These are phyloP conservation scores for Verbena officinalis DNA, from an alignment of 257 asterid species.

Conservation along the genomic window DNA sequence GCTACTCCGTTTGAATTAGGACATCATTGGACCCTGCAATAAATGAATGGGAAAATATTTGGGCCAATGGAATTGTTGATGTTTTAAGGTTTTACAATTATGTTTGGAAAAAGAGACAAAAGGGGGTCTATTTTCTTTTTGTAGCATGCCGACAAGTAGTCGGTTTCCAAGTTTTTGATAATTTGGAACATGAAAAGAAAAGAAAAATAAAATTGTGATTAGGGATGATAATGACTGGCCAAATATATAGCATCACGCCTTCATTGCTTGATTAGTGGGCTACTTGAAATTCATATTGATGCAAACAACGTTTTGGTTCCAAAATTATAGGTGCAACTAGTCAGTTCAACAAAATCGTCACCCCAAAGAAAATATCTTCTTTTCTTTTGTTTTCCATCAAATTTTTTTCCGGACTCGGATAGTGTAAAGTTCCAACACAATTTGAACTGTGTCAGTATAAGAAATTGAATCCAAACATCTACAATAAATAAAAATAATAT, in stretches of 20 bases:
- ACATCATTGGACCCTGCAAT: neutral
- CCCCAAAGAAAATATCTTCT: neutral
- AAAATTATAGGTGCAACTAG: no score
- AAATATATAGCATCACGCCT: neutral
- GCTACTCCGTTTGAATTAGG: no score
- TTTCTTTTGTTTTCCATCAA: no score
- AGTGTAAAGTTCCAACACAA: no score
- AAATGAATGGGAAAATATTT: neutral
- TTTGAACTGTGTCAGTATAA: no score
- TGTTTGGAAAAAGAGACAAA: slow-evolving; percentile 7
- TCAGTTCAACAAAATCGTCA: neutral
- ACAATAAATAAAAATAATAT: no score
- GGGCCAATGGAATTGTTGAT: neutral
- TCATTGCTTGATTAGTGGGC: neutral
- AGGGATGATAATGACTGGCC: slow-evolving; percentile 15
- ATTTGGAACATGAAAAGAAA: neutral
- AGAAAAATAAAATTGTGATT: no score
- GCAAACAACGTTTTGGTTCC: neutral
- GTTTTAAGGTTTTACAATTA: slow-evolving; percentile 16
- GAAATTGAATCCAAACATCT: no score
- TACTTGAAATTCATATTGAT: neutral
- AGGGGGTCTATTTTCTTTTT: slow-evolving; percentile 8
- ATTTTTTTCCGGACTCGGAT: no score
- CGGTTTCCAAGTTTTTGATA: neutral
- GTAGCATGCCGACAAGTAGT: slow-evolving; percentile 40